These are phyloP conservation scores for Phytophthora gonapodyides DNA, from an alignment of 352 stramenopile species.

Conservation along the genomic window DNA sequence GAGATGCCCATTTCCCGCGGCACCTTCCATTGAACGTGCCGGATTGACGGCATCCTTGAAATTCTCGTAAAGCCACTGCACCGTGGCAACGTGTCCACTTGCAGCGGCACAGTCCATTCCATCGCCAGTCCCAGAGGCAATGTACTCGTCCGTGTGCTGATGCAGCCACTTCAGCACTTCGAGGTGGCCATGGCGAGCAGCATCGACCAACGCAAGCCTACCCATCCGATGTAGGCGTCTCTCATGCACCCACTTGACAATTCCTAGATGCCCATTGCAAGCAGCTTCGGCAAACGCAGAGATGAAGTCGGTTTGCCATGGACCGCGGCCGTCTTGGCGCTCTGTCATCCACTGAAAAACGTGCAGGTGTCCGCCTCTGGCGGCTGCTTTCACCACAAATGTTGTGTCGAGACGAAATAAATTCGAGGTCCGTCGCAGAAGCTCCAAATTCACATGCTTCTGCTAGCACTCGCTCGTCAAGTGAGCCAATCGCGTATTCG, in stretches of 20 bases:
- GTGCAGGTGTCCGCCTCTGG: background rate
- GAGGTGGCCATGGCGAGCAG: background rate
- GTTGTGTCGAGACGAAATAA: too few species aligned
- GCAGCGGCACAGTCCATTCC: too few species aligned
- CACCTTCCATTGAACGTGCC: background rate
- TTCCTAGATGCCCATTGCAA: background rate
- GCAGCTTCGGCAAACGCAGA: background rate
- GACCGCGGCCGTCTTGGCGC: background rate
- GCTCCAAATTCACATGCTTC: too few species aligned
- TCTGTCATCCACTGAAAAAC: constrained; percentile 3
- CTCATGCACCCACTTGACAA: constrained; percentile 4
- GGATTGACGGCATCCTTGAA: background rate
- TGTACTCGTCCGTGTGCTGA: background rate
- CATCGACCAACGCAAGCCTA: too few species aligned
- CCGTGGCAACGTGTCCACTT: too few species aligned
- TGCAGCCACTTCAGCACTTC: background rate
- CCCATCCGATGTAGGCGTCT: too few species aligned
- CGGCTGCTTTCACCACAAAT: background rate
- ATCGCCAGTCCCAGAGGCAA: too few species aligned
- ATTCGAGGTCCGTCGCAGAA: too few species aligned
- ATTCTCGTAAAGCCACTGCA: too few species aligned
- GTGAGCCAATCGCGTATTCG: too few species aligned
- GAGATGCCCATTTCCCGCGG: background rate
- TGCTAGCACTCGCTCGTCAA: too few species aligned
- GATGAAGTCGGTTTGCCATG: background rate